These are phyloP conservation scores for Aspergillus neoniger DNA, from an alignment of 2,329 filamentous ascomycete genomes.

Conservation along the genomic window DNA sequence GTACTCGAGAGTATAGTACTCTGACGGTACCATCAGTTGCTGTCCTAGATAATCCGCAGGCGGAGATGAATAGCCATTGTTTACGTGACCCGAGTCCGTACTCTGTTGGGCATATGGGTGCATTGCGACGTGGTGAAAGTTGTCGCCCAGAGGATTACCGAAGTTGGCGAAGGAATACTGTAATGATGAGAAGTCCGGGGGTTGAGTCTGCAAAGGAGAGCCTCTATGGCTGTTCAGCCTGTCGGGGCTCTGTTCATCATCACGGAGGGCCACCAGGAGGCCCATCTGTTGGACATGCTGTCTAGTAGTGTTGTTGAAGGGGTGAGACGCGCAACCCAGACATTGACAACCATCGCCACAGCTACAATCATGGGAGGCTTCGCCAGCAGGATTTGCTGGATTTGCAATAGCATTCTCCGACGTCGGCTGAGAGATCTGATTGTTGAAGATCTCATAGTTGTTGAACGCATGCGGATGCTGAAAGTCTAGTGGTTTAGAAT, in stretches of 20 bases:
- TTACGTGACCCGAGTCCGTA: conserved; percentile 18
- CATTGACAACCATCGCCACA: conserved; percentile 51
- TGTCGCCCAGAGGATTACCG: conserved; percentile 17
- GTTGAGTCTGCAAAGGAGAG: conserved; percentile 23
- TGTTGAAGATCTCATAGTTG: conserved; percentile 21
- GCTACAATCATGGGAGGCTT: conserved; percentile 39
- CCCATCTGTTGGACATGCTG: conserved; percentile 51
- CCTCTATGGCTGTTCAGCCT: conserved; percentile 23
- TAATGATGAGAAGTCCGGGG: conserved; percentile 16
- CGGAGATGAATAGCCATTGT: conserved; percentile 31
- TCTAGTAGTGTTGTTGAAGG: conserved; percentile 49
- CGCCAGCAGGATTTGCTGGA: conserved; percentile 14
- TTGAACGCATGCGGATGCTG: conserved; percentile 16
- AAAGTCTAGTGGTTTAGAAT: conserved; percentile 11
- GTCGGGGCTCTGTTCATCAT: conserved; percentile 29
- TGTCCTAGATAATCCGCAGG: conserved; percentile 27
- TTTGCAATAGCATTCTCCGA: conserved; percentile 13
- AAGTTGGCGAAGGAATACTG: conserved; percentile 25
- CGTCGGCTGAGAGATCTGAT: conserved; percentile 18
- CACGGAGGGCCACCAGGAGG: conserved; percentile 40
- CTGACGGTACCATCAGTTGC: conserved; percentile 43
- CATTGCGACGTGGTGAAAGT: conserved; percentile 19
- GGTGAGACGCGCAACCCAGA: conserved; percentile 49
- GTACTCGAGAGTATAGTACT: conserved; percentile 47
- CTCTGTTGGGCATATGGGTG: conserved; percentile 25